Percentiles rank a stretch among this genome's conserved stretches.
Evolutionary conservation across 129 eudicot species (phyloP).

Genomic region (Chrysanthemum lavandulifolium): DNA sequence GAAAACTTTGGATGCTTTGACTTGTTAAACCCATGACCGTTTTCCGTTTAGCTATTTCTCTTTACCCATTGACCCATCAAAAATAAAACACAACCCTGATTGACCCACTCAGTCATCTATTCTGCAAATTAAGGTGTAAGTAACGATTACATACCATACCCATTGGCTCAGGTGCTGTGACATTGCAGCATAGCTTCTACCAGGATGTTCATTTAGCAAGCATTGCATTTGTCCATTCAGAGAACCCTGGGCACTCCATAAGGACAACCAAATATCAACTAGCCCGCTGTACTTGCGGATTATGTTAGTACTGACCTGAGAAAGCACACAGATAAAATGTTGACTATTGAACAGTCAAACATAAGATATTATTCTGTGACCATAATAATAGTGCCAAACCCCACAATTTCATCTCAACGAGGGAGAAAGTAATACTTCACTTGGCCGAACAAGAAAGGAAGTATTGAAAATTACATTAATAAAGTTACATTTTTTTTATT

Average conservation of each 20-base stretch:
- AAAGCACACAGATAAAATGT: constrained; percentile 15
- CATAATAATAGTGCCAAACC: not conserved
- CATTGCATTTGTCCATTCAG: constrained; percentile 42
- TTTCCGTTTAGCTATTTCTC: not conserved
- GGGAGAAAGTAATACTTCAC: not conserved
- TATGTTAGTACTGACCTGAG: constrained; percentile 76
- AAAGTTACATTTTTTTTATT: not conserved
- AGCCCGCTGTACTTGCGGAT: constrained; percentile 87
- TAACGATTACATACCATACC: constrained; percentile 68
- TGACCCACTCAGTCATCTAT: not conserved
- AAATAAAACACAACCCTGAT: not conserved
- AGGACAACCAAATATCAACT: constrained; percentile 77
- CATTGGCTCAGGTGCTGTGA: constrained; percentile 89
- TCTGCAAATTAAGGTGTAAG: not conserved
- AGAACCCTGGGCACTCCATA: constrained; percentile 31
- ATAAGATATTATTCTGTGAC: not conserved
- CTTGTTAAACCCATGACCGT: not conserved
- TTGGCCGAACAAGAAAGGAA: not conserved
- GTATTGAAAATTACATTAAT: not conserved
- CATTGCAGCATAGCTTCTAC: constrained; percentile 76
- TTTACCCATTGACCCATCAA: not conserved
- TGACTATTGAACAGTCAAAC: constrained; percentile 6
- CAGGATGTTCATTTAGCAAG: constrained; percentile 66
- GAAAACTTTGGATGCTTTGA: no score
- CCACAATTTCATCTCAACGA: constrained; percentile 5